Evolutionary conservation across 2,329 filamentous ascomycete species (phyloP).

Genomic region (Paraphaeosphaeria sporulosa): DNA sequence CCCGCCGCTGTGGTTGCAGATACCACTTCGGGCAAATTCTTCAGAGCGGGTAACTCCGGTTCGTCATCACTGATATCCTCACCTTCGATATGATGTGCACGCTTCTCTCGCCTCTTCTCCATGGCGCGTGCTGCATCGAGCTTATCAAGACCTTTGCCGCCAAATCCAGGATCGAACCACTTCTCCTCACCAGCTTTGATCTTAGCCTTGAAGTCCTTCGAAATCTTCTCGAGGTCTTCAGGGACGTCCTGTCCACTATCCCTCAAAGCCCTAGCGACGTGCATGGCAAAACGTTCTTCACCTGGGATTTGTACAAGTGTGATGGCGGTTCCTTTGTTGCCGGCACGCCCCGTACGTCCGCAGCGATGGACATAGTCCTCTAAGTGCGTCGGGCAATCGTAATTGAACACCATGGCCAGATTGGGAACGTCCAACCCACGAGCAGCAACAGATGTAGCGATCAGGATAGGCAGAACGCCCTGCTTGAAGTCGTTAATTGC

Average conservation of each 20-base stretch:
- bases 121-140: conserved; percentile 91
- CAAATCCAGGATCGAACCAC: conserved; percentile 82
- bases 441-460: conserved; percentile 94
- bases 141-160: conserved; percentile 90
- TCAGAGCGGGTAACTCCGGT: conserved; percentile 59
- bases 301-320: conserved; percentile 93
- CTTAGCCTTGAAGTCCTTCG: conserved; percentile 80
- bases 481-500: conserved; percentile 56
- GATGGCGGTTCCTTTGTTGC: conserved; percentile 92
- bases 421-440: conserved; percentile 96
- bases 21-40: conserved; percentile 64
- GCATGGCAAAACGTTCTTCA: conserved; percentile 88
- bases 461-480: conserved; percentile 85
- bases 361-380: conserved; percentile 97
- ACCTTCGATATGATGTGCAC: conserved; percentile 83
- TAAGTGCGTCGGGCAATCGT: conserved; percentile 89
- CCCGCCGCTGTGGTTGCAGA: conserved; percentile 29
- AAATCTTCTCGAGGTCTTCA: conserved; percentile 68
- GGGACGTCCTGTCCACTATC: conserved; percentile 88
- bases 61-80: conserved; percentile 90
- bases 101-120: conserved; percentile 77
- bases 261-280: conserved; percentile 89
- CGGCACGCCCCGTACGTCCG: conserved; percentile 91
- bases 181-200: conserved; percentile 93
- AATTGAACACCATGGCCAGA: conserved; percentile 94